Conservation (phyloP, 176 grass and related monocot genomes). For the Elymus sibiricus region DNA sequence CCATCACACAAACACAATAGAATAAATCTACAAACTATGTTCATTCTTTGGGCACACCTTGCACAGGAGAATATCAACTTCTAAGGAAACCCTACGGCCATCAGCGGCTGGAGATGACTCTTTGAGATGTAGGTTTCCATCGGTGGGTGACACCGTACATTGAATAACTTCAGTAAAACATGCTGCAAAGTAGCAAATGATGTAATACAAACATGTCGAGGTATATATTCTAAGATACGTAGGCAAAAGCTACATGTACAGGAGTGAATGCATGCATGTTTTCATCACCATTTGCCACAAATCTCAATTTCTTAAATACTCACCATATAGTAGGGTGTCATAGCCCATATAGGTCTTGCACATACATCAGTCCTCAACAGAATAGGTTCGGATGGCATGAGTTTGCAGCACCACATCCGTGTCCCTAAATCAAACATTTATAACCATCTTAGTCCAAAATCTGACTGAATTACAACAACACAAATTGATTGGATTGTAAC, state of each 20-base stretch:
- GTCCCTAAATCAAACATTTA: background rate
- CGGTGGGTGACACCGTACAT: slow-evolving; percentile 53
- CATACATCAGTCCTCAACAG: background rate
- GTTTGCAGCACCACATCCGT: background rate
- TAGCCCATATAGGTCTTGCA: background rate
- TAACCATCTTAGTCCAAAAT: background rate
- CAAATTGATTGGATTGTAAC: background rate
- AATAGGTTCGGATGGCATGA: background rate
- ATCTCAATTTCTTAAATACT: background rate
- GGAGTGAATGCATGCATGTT: background rate
- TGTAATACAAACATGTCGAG: background rate
- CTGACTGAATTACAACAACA: background rate
- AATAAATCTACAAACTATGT: slow-evolving; percentile 47
- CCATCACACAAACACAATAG: slow-evolving; percentile 47
- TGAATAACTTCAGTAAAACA: slow-evolving; percentile 23
- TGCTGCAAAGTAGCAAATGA: background rate
- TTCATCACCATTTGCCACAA: background rate
- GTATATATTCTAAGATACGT: background rate
- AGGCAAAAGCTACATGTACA: no score
- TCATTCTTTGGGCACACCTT: slow-evolving; percentile 14
- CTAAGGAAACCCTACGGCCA: slow-evolving; percentile 47
- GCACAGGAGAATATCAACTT: slow-evolving; percentile 47
- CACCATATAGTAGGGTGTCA: background rate
- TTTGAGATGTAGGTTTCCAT: slow-evolving; percentile 63
- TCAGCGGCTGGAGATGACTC: slow-evolving; percentile 48